Conservation (phyloP, 31 red algal species). For the Endocladia muricata region DNA sequence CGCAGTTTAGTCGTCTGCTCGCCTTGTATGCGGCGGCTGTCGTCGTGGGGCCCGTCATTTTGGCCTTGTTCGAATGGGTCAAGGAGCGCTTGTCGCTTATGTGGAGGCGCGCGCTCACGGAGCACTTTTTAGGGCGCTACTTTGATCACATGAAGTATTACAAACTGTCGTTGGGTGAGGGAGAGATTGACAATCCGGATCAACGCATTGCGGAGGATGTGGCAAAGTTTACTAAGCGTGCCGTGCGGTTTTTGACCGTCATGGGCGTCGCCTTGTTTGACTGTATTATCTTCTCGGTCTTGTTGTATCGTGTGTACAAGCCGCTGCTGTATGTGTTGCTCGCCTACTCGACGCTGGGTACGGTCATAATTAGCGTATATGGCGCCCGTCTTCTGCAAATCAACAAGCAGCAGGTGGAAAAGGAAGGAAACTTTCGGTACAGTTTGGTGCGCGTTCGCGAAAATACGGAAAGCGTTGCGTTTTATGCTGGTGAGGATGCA, state of each 20-base stretch:
- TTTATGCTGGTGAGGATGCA: constrained; percentile 81
- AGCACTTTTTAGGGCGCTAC: constrained; percentile 51
- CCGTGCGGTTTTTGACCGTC: constrained; percentile 68
- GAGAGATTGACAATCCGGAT: constrained; percentile 82
- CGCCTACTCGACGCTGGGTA: constrained; percentile 73
- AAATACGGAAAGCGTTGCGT: constrained; percentile 87
- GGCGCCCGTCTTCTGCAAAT: constrained; percentile 60
- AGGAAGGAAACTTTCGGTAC: constrained; percentile 83
- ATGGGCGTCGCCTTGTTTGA: constrained; percentile 79
- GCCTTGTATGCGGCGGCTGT: constrained; percentile 68
- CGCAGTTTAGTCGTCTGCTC: constrained; percentile 69
- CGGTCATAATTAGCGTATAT: constrained; percentile 39
- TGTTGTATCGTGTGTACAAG: constrained; percentile 76
- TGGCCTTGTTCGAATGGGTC: constrained; percentile 83
- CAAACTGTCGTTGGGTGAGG: constrained; percentile 34
- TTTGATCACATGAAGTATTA: constrained; percentile 65
- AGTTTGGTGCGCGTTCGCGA: constrained; percentile 85
- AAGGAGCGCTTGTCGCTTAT: constrained; percentile 63
- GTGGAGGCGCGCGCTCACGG: constrained; percentile 68
- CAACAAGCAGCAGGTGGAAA: constrained; percentile 58
- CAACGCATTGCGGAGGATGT: constrained; percentile 94
- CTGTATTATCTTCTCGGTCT: constrained; percentile 71
- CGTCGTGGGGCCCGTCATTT: constrained; percentile 69
- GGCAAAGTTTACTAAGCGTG: constrained; percentile 65
- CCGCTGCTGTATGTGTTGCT: constrained; percentile 69